Percentiles rank a stretch among this genome's conserved stretches.
These are phyloP conservation scores for Rugosomyces carneus DNA, from an alignment of 1,284 basidiomycete species.

Conservation along the genomic window DNA sequence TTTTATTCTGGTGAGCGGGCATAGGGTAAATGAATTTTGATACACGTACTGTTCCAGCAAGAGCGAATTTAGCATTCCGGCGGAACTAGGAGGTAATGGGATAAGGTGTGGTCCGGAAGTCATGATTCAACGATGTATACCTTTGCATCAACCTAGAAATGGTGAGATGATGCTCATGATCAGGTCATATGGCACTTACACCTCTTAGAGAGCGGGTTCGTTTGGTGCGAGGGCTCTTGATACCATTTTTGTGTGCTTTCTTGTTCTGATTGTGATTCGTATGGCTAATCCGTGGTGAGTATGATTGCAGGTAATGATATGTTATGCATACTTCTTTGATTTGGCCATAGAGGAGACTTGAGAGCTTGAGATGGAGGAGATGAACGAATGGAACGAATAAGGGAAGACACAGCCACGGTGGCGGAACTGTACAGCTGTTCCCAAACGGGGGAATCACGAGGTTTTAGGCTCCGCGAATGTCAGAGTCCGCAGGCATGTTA, in stretches of 20 bases:
- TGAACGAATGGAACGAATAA: conserved; percentile 6
- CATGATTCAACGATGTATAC: conserved; percentile 31
- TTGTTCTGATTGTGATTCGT: conserved; percentile 92
- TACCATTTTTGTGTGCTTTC: conserved; percentile 97
- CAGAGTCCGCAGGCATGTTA: too few relatives aligned
- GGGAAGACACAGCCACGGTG: conserved; percentile 21
- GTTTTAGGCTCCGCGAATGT: background rate
- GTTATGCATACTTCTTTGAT: conserved; percentile 65
- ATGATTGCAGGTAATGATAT: background rate
- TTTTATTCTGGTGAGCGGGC: conserved; percentile 24
- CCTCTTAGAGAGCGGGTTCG: conserved; percentile 85
- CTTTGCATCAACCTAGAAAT: conserved; percentile 75
- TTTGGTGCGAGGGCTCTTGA: conserved; percentile 76
- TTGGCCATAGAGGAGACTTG: too few relatives aligned
- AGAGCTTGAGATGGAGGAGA: too few relatives aligned
- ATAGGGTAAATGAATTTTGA: background rate
- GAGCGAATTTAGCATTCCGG: conserved; percentile 77
- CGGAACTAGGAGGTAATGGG: conserved; percentile 58
- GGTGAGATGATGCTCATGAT: conserved; percentile 6
- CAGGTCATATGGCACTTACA: conserved; percentile 48
- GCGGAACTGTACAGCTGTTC: conserved; percentile 22
- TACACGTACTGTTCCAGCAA: conserved; percentile 70
- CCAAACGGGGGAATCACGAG: conserved; percentile 6
- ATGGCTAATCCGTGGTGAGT: conserved; percentile 42
- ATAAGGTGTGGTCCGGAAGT: background rate